A percentile compares a stretch with the other conserved stretches of the same genome.
Evolutionary conservation across 306 rosid species (phyloP).

Genomic region (Senna tora): DNA sequence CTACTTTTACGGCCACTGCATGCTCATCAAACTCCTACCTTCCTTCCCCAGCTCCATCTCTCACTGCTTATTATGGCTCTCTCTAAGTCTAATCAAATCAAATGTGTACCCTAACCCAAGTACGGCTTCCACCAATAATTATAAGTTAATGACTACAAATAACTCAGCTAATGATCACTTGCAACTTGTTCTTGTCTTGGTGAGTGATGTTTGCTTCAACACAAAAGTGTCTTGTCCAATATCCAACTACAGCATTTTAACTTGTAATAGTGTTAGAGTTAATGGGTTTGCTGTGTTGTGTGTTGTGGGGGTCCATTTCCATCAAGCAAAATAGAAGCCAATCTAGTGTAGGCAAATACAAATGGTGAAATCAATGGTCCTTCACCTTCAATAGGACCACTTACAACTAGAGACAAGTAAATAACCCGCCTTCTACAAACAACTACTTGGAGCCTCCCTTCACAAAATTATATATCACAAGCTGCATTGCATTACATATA

Average conservation of each 20-base stretch:
- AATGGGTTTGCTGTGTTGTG: neutral
- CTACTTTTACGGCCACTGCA: neutral
- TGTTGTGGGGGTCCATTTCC: constrained; percentile 26
- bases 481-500: neutral
- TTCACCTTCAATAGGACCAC: constrained; percentile 36
- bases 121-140: neutral
- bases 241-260: constrained; percentile 12
- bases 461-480: too few species aligned
- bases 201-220: neutral
- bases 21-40: neutral
- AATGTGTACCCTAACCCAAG: neutral
- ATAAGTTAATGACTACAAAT: neutral
- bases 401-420: constrained; percentile 23
- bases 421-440: neutral
- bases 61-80: neutral
- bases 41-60: neutral
- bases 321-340: neutral
- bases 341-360: neutral
- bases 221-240: neutral
- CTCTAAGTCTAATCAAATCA: neutral
- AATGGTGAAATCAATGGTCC: constrained; percentile 18
- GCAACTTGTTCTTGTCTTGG: neutral
- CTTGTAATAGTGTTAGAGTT: constrained; percentile 9
- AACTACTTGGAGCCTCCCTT: neutral
- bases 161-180: neutral